Base-by-base conservation (phyloP, 352 stramenopile genomes). In the Lagenidium sp. region DNA sequence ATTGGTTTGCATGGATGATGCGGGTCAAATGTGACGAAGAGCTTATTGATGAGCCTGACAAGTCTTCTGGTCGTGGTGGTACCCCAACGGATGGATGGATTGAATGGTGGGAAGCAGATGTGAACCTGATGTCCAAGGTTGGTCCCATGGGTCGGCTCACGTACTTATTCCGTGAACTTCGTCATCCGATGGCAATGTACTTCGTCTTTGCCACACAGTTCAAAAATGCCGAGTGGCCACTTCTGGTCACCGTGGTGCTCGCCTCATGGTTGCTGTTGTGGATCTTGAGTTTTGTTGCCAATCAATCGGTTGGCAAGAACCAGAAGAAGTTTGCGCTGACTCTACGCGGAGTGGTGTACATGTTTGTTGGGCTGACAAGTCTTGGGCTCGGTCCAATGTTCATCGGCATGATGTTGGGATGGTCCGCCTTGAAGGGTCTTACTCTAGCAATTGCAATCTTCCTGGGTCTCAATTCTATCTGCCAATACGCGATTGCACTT, bases 1-100 rank as follows among this genome's bases (percentile, higher is more conserved):
- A 92, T 36, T 94, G 82, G 82, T 85, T 85, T 23, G 60, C 69
- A 21, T 94, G 82, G 82, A 89, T 91, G 79, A 85, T 89, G 71
- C 58, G 65, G 42, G 67, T 80, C 21, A 68, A 78, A 31, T 62
- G 60, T 16, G 60, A 59, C 0, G 53, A 63, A 3, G 62, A 76
- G 21, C 42, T 68, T 25, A 63, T 50, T 21, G 49, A 58, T 13
- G 65, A 66, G n/a, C 47, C 64, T n/a, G 36, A 61, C 4, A n/a
- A n/a, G 60, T 53, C 15, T 64, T 49, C 35, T 50, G 55, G 19
- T 52, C 31, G 28, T 32, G 52, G 61, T 26, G 52, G 73, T 8
- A 68, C 73, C 20, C 66, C 72, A 4, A 80, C 77, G 36, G 77
- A 87, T 50, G 64, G 65, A 15, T 90, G 77, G 77, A 54, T 80